Base-by-base conservation (phyloP, 805 yeast species). In the Saturnispora dispora region DNA sequence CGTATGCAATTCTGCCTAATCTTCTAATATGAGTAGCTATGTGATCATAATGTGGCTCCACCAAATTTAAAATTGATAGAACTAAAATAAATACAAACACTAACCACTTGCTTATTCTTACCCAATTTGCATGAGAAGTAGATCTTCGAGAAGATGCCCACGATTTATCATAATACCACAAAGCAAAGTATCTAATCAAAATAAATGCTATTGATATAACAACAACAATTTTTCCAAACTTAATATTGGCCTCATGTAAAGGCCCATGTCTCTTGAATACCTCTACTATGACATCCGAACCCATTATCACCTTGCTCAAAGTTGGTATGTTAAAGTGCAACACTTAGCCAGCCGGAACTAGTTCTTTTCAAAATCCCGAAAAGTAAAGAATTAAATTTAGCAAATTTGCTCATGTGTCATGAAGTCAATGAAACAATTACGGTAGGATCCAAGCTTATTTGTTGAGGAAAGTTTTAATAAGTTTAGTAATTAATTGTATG, bases 1-100 rank as follows among this genome's bases (percentile, higher is more conserved):
- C 74, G 58, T 78, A 83, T 1, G 82, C 69, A 9, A 85, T 54
- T 48, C 91, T 69, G 2, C 90, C 95, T 33, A 76, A 57, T 46
- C 91, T 68, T 60, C 82, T 84, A 32, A 75, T 57, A 32, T 70
- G 69, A 5, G 65, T 71, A 36, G 60, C 61, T 51, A 70, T 62
- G 25, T 68, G 63, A 46, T 62, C 61, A 30, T 63, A 53, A 48
- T 64, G 65, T 48, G 60, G 71, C 55, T 61, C 74, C 11, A 48
- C 40, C 64, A 63, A 69, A 50, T 63, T 67, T 43, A 46, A n/a
- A 40, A 47, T 25, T 8, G 13, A 33, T 7, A 48, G 13, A 23
- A 23, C 18, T 8, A 46, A 10, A 15, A 46, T 25, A 20, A 49
- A 42, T 17, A 42, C 50, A 20, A 33, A 10, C 7, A 53, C 32